These are phyloP conservation scores for Lipomyces yamadae DNA, from an alignment of 805 yeast genomes.

Conservation along the genomic window DNA sequence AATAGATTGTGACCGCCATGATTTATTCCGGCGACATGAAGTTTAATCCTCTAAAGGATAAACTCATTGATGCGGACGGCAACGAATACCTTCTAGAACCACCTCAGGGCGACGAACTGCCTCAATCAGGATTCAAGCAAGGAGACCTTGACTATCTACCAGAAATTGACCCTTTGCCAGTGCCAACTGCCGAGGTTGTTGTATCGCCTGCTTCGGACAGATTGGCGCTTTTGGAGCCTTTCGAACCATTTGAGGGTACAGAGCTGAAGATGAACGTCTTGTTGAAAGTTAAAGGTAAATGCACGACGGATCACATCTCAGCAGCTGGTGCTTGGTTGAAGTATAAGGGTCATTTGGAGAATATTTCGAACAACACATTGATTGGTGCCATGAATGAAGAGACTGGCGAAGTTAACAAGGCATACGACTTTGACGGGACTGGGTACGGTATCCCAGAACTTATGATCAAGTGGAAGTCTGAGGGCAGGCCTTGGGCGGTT, in stretches of 20 bases:
- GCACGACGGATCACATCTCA: constrained; percentile 98
- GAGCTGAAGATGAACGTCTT: constrained; percentile 91
- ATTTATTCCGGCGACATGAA: constrained; percentile 95
- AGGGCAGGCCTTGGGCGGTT: constrained; percentile 94
- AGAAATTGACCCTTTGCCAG: constrained; percentile 86
- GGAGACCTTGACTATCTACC: constrained; percentile 91
- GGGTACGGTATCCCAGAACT: constrained; percentile 94
- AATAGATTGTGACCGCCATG: constrained; percentile 80
- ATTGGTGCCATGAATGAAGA: constrained; percentile 98
- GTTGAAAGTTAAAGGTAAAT: constrained; percentile 95
- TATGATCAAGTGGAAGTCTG: constrained; percentile 91
- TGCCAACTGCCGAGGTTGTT: constrained; percentile 71
- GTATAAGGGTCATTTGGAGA: constrained; percentile 99
- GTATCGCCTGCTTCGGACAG: constrained; percentile 93
- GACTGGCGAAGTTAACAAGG: constrained; percentile 90
- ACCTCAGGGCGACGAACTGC: constrained; percentile 90
- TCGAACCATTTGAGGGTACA: constrained; percentile 95
- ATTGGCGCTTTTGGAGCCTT: constrained; percentile 91
- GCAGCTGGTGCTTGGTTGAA: constrained; percentile 99
- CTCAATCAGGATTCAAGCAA: constrained; percentile 83
- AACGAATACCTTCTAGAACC: constrained; percentile 85
- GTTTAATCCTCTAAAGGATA: constrained; percentile 93
- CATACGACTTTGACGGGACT: constrained; percentile 90
- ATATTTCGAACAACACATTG: constrained; percentile 98
- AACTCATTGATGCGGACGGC: constrained; percentile 85